Percentiles rank a stretch among this genome's conserved stretches.
These are phyloP conservation scores for Gardenia jasminoides DNA, from an alignment of 257 asterid species.

Conservation along the genomic window DNA sequence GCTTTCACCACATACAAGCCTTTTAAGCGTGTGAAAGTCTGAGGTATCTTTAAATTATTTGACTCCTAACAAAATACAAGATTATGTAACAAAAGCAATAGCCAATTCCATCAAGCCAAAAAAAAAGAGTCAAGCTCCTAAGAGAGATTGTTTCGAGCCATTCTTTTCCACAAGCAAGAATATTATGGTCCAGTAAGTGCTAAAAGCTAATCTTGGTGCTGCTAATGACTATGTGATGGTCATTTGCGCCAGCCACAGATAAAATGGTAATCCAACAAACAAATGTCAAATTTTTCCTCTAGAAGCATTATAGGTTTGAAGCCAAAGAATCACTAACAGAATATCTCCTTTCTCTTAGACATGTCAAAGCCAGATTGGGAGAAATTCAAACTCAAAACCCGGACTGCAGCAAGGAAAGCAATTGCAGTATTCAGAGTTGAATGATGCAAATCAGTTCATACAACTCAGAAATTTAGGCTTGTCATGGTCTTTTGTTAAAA, in stretches of 20 bases:
- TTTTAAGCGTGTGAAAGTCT: background rate
- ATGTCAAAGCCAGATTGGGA: no score
- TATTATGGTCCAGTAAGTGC: background rate
- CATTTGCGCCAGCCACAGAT: background rate
- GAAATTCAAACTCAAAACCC: background rate
- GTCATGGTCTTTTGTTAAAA: background rate
- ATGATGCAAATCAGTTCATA: no score
- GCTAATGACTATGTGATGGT: background rate
- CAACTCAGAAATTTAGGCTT: background rate
- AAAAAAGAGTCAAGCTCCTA: background rate
- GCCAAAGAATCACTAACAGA: background rate
- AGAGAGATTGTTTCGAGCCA: background rate
- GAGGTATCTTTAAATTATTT: background rate
- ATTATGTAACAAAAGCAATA: background rate
- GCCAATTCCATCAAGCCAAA: background rate
- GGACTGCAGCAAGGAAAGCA: background rate
- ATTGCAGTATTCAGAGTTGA: background rate
- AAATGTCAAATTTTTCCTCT: background rate
- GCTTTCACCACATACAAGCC: background rate
- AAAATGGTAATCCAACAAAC: background rate
- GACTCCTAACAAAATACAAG: background rate
- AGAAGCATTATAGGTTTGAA: background rate
- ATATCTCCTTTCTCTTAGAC: background rate
- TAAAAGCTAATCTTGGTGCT: background rate
- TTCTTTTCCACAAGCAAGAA: background rate